Conservation (phyloP, 169 alveolate genomes). For the Cryptosporidium meleagridis region DNA sequence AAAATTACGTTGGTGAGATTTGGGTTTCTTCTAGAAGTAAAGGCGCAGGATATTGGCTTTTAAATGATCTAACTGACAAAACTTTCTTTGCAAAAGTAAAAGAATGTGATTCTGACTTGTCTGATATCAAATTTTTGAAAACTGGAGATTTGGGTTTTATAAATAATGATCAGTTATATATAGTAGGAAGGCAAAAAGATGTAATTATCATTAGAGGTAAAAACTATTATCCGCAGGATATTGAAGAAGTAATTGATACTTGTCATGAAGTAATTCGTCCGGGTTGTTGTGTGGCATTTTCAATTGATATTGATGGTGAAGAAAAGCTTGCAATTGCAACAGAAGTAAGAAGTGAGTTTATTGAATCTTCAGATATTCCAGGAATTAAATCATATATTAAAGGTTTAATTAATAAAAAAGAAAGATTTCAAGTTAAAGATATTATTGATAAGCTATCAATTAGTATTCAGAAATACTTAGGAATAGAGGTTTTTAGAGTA, state of each 20-base stretch:
- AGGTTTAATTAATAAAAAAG: slow-evolving; percentile 23
- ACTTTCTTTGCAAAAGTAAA: slow-evolving; percentile 57
- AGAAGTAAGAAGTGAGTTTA: slow-evolving; percentile 67
- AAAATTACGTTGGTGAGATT: slow-evolving; percentile 76
- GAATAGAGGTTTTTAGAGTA: slow-evolving; percentile 24
- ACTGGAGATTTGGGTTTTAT: slow-evolving; percentile 80
- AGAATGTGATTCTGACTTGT: not conserved
- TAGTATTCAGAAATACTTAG: slow-evolving; percentile 1
- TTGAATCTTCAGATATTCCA: not conserved
- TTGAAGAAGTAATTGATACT: slow-evolving; percentile 76
- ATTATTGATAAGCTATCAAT: not conserved
- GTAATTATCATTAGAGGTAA: slow-evolving; percentile 78
- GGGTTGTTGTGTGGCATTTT: slow-evolving; percentile 78
- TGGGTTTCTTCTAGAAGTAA: slow-evolving; percentile 76
- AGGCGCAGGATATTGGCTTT: slow-evolving; percentile 76
- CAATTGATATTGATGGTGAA: slow-evolving; percentile 64
- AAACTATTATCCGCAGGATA: slow-evolving; percentile 79
- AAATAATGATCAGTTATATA: slow-evolving; percentile 65
- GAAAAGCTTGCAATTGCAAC: slow-evolving; percentile 77
- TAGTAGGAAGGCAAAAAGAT: slow-evolving; percentile 79
- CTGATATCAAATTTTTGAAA: slow-evolving; percentile 37
- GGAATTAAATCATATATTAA: slow-evolving; percentile 6
- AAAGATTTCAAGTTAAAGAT: not conserved
- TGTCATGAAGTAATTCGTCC: slow-evolving; percentile 64
- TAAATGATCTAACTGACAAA: slow-evolving; percentile 72